Evolutionary conservation across 2,329 filamentous ascomycete genomes (phyloP).

Genomic region (Paracorniculantispora psalliotae): DNA sequence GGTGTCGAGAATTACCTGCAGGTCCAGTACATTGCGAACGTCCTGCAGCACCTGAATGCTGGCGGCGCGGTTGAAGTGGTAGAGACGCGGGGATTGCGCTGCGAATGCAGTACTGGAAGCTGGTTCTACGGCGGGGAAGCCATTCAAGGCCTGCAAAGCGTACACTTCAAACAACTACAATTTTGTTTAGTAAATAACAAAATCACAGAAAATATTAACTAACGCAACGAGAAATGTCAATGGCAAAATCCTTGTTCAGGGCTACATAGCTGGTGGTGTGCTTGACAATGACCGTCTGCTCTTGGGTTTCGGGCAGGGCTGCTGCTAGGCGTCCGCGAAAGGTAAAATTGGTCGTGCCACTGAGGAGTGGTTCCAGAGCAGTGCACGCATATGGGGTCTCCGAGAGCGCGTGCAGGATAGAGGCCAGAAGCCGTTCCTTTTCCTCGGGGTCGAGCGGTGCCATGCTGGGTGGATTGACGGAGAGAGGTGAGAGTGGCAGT

Average conservation of each 20-base stretch:
- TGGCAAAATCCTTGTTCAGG: background rate
- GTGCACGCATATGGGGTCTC: background rate
- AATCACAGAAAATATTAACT: background rate
- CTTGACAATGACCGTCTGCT: conserved; percentile 1
- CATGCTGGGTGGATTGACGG: background rate
- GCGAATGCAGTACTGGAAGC: background rate
- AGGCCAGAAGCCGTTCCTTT: background rate
- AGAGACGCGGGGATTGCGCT: background rate
- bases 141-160: background rate
- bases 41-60: background rate
- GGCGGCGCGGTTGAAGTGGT: background rate
- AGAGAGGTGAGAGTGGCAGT: background rate
- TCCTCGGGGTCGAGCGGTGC: background rate
- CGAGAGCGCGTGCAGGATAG: background rate
- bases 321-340: background rate
- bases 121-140: background rate
- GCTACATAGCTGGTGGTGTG: background rate
- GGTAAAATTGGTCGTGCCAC: conserved; percentile 2
- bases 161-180: background rate
- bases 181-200: background rate
- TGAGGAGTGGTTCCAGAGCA: background rate
- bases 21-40: background rate
- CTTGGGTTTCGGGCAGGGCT: background rate
- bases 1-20: background rate
- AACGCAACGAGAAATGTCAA: conserved; percentile 5